These are phyloP conservation scores for Coniella vitis DNA, from an alignment of 2,329 filamentous ascomycete genomes.

Conservation along the genomic window DNA sequence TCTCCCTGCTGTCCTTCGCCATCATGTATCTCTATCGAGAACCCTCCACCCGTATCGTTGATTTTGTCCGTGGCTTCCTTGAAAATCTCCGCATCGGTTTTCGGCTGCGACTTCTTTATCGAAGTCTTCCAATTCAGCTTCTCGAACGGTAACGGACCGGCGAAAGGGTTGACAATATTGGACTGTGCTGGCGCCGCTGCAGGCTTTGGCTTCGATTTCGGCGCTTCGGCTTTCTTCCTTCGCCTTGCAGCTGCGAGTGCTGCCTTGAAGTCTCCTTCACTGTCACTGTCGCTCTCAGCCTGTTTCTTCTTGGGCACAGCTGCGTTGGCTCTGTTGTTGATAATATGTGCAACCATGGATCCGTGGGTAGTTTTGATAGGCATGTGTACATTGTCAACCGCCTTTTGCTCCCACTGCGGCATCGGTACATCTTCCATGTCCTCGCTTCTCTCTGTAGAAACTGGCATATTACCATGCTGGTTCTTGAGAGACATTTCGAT, in stretches of 20 bases:
- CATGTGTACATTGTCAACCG: constrained; percentile 39
- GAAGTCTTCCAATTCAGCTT: constrained; percentile 66
- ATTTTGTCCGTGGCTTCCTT: constrained; percentile 20
- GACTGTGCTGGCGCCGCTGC: constrained; percentile 30
- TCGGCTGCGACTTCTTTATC: constrained; percentile 34
- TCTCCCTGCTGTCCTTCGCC: background rate
- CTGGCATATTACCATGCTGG: constrained; percentile 38
- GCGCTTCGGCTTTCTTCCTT: constrained; percentile 40
- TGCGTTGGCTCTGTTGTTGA: constrained; percentile 66
- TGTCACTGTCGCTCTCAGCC: constrained; percentile 57
- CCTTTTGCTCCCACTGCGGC: constrained; percentile 51
- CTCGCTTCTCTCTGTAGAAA: constrained; percentile 32
- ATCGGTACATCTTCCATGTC: constrained; percentile 44
- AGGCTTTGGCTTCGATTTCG: constrained; percentile 17
- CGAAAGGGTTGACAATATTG: constrained; percentile 57
- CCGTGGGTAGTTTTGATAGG: constrained; percentile 46
- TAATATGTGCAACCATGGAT: constrained; percentile 62
- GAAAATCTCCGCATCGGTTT: constrained; percentile 10
- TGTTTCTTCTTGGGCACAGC: constrained; percentile 42
- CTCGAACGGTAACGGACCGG: constrained; percentile 84
- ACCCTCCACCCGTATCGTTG: constrained; percentile 28
- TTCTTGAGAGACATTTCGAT: constrained; percentile 78
- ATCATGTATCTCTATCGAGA: constrained; percentile 24
- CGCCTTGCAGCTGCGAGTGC: constrained; percentile 67
- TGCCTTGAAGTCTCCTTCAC: constrained; percentile 73